Base-by-base conservation (phyloP, 805 yeast genomes). In the Yamadazyma endophytica region DNA sequence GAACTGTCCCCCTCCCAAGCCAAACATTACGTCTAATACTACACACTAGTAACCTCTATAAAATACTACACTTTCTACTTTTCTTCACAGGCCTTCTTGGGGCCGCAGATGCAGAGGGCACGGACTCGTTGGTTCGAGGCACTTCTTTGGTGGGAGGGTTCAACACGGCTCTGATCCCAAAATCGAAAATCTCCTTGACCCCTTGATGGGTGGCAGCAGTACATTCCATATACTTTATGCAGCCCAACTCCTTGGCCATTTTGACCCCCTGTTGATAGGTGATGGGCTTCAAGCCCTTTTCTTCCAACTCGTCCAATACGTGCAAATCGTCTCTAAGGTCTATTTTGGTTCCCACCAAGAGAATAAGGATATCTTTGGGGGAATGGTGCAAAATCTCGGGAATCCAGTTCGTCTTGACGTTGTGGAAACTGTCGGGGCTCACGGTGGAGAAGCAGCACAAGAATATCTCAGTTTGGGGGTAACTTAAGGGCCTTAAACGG, bases 391-490 rank as follows among this genome's bases (percentile, higher is more conserved):
- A 69, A 38, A 88, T 77, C 58, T 88, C 97, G 4, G 95, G 95
- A 43, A 79, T 72, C 71, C 72, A 66, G 52, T 87, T 87, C 41
- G 79, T 77, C 46, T 75, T 77, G 36, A 88, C 86, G 55, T 88
- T 86, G 40, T 76, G 78, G 56, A 82, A 86, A 12, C 92, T 81
- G 17, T 82, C 72, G 19, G 89, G 94, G 47, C 79, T 82, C 25
- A 82, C 81, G 5, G 88, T 78, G 5, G 95, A 83, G 56, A 87
- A 88, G 58, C 96, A 88, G 37, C 85, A 75, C 32, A 88, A 60
- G 51, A 88, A 88, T 21, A 88, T 82, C 47, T 86, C 95, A 0
- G 96, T 87, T 53, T 88, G 95, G 3, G 96, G 95, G 50, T 88
- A 88, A 6, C 92, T 82, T 39, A 88, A 65, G 3, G 96, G 96